phyloP scores from a whole-genome alignment of 1,139 yeast species.

The Yamadazyma epiphylla region DNA sequence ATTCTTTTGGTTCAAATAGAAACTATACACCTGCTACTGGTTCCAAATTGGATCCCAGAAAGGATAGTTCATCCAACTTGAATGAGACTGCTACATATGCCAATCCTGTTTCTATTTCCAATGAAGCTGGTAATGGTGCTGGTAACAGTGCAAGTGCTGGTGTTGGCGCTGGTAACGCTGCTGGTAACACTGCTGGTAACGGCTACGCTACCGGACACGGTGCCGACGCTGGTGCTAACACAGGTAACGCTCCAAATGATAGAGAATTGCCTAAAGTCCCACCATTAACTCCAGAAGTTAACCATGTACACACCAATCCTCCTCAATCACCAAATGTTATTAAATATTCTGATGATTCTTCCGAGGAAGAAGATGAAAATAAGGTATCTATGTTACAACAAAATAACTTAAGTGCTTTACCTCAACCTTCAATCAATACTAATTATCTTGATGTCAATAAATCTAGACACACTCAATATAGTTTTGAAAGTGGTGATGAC shows the following conservation, averaged over 20 bases:
- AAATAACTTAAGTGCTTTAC: conserved; percentile 22
- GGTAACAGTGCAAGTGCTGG: conserved; percentile 4
- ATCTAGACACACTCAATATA: conserved; percentile 21
- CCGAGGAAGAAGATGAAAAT: conserved; percentile 19
- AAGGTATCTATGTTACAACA: conserved; percentile 30
- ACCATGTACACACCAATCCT: not conserved
- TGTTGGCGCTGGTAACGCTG: conserved; percentile 2
- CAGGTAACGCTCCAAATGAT: conserved; percentile 4
- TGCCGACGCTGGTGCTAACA: not conserved
- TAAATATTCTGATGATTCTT: conserved; percentile 20
- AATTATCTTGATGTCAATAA: conserved; percentile 10
- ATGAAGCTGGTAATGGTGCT: conserved; percentile 6
- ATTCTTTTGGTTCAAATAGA: not conserved
- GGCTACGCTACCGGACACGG: not conserved
- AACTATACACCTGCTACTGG: not conserved
- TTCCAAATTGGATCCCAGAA: not conserved
- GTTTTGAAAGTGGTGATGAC: conserved; percentile 45
- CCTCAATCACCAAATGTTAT: conserved; percentile 26
- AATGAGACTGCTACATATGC: not conserved
- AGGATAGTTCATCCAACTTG: not conserved
- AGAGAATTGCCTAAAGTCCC: conserved; percentile 13
- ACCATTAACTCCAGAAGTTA: conserved; percentile 6
- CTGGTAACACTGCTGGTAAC: conserved; percentile 1
- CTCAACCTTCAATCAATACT: conserved; percentile 4
- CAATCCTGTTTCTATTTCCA: not conserved